Evolutionary conservation across 129 eudicot genomes (phyloP), one percentile per base, ranked within the genome.

Genomic region (Solidago caesia): DNA sequence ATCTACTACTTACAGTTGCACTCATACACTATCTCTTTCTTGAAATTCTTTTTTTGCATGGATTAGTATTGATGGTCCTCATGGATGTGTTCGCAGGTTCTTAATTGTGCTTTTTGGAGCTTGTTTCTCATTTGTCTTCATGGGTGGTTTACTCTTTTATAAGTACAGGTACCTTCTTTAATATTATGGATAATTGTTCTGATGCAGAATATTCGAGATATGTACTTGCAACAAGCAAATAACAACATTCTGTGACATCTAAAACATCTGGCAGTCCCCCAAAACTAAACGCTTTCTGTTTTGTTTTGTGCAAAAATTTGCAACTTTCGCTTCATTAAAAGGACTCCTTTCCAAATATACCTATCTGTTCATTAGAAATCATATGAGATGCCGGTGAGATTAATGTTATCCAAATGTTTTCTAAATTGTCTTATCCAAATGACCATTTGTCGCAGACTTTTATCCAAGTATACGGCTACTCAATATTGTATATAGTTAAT

Each of bases 81-180:
- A 52, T 68, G 51, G 70, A 75, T 68, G 53, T 71, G 71, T 75
- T 16, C 86, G 82, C 84, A 95, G 97, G 88, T 87, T 89, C 70
- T 88, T 95, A 66, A 57, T 91, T 75, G 97, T 87, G 75, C 99
- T 95, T 63, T 71, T 87, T 53, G 77, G 79, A 75, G 85, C 97
- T 46, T 95, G 99, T 84, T 79, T 87, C 82, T 87, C 96, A 7
- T 88, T 95, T 80, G 97, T 95, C 60, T 45, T 95, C 56, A 87
- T 91, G 55, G 99, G 99, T 72, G 99, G 99, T 65, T 79, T 91
- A 66, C 96, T 95, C 84, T 95, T 95, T 82, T 95, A 79, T 77
- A 91, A 87, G 72, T 84, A 88, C 84, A 95, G 99, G 99, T 93
- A 72, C 65, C 58, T 68, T 49, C 57, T 61, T 41, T 59, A 43